A percentile compares a stretch with the other conserved stretches of the same genome.
Evolutionary conservation across 1,284 basidiomycete species (phyloP).

Genomic region (Rhodotorula sp.): DNA sequence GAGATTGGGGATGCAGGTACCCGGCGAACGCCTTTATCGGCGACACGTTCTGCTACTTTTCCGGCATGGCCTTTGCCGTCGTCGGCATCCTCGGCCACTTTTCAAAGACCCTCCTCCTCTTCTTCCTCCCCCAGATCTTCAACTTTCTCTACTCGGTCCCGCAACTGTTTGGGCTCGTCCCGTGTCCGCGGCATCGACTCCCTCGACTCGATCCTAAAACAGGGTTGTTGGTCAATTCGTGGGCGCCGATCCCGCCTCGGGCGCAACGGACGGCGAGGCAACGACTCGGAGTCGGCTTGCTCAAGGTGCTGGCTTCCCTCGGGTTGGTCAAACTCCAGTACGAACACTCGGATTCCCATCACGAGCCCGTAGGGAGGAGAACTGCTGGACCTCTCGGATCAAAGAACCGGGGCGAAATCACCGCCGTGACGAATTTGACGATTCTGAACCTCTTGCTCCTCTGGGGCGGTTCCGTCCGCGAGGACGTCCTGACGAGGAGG

Average conservation of each 20-base stretch:
- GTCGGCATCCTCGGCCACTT: slow-evolving; percentile 96
- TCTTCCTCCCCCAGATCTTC: slow-evolving; percentile 97
- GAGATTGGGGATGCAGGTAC: slow-evolving; percentile 65
- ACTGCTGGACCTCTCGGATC: too few species aligned
- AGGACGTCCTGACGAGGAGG: slow-evolving; percentile 69
- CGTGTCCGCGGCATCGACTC: slow-evolving; percentile 88
- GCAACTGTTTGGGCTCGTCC: slow-evolving; percentile 89
- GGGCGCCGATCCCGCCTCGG: slow-evolving; percentile 59
- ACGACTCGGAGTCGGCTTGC: slow-evolving; percentile 53
- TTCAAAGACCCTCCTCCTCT: slow-evolving; percentile 90
- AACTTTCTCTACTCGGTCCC: slow-evolving; percentile 94
- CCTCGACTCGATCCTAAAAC: slow-evolving; percentile 73
- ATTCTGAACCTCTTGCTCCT: slow-evolving; percentile 80
- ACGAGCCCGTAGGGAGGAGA: too few species aligned
- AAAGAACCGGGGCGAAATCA: slow-evolving; percentile 52
- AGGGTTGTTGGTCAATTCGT: slow-evolving; percentile 71
- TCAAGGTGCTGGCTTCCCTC: slow-evolving; percentile 61
- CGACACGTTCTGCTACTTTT: slow-evolving; percentile 96
- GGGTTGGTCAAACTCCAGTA: slow-evolving; percentile 66
- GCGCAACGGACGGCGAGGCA: slow-evolving; percentile 50
- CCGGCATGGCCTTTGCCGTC: slow-evolving; percentile 95
- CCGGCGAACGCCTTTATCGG: slow-evolving; percentile 92
- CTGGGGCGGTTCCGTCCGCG: slow-evolving; percentile 72
- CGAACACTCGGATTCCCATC: neutral
- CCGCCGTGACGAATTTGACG: slow-evolving; percentile 77